A percentile compares a stretch with the other conserved stretches of the same genome.
Evolutionary conservation across 805 yeast genomes (phyloP).

Genomic region (Starmerella bombi): DNA sequence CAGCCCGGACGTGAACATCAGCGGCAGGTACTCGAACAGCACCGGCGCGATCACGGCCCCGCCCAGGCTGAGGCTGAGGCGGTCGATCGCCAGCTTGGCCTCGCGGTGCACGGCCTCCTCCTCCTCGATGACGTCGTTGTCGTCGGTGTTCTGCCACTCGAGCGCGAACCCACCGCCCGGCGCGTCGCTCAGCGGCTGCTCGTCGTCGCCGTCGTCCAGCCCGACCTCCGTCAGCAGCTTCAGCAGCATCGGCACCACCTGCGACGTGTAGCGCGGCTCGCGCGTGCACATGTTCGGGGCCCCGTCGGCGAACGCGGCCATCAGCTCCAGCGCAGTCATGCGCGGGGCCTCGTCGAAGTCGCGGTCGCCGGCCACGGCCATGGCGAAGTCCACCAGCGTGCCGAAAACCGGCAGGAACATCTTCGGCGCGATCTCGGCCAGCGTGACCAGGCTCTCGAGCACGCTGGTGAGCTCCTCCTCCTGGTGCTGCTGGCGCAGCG

Average conservation of each 20-base stretch:
- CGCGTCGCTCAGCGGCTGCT: constrained; percentile 86
- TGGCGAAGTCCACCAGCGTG: constrained; percentile 72
- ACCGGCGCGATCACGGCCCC: constrained; percentile 79
- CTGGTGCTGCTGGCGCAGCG: constrained; percentile 64
- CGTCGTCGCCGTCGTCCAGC: constrained; percentile 71
- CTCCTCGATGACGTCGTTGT: constrained; percentile 62
- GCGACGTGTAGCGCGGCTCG: constrained; percentile 55
- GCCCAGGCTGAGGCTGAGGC: constrained; percentile 70
- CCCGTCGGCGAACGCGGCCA: constrained; percentile 82
- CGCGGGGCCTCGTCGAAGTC: constrained; percentile 71
- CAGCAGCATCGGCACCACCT: constrained; percentile 60
- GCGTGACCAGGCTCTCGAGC: constrained; percentile 77
- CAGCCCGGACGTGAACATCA: constrained; percentile 56
- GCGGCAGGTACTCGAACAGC: constrained; percentile 72
- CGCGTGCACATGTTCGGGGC: constrained; percentile 91
- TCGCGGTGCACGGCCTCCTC: constrained; percentile 79
- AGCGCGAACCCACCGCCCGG: constrained; percentile 73
- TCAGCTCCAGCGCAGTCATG: constrained; percentile 72
- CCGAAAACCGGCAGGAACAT: constrained; percentile 85
- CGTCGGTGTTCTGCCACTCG: constrained; percentile 77
- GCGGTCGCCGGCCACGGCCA: constrained; percentile 67
- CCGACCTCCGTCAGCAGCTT: constrained; percentile 89
- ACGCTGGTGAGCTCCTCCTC: constrained; percentile 73
- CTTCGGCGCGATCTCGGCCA: constrained; percentile 88
- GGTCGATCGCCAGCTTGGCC: constrained; percentile 88